Conservation (phyloP, 2,329 filamentous ascomycete genomes). For the Pseudogymnoascus sp. region DNA sequence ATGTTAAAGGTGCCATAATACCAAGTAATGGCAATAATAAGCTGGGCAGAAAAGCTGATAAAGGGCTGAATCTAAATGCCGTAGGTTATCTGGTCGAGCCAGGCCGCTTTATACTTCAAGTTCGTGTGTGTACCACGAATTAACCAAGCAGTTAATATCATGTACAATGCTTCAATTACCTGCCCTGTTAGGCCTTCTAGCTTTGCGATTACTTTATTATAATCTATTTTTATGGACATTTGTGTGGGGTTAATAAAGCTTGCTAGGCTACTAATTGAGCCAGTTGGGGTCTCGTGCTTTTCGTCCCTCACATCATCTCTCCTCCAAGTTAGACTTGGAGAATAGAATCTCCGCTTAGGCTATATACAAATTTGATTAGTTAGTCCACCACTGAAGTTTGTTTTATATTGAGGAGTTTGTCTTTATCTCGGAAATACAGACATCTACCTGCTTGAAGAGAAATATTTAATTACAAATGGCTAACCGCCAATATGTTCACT, state of each 20-base stretch:
- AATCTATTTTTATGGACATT: not conserved
- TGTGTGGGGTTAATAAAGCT: not conserved
- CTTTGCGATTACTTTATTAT: not conserved
- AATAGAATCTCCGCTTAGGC: not conserved
- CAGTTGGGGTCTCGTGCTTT: not conserved
- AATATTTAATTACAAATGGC: not conserved
- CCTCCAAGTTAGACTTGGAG: not conserved
- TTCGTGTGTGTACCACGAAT: not conserved
- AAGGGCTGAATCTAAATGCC: not conserved
- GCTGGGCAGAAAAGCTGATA: not conserved
- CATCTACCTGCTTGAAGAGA: not conserved
- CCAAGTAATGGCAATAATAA: not conserved
- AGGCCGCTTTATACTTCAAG: not conserved
- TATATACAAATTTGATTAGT: constrained; percentile 8
- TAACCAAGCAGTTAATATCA: not conserved
- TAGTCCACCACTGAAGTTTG: constrained; percentile 24
- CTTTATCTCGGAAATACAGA: not conserved
- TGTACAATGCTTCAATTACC: not conserved
- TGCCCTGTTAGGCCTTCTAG: not conserved
- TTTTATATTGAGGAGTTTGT: constrained; percentile 12
- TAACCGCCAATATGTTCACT: not conserved
- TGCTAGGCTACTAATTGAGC: not conserved
- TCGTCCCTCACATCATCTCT: not conserved
- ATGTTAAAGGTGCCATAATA: not conserved
- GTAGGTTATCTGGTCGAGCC: not conserved